Base-by-base conservation (phyloP, 257 asterid genomes). In the Nicotiana tomentosiformis region DNA sequence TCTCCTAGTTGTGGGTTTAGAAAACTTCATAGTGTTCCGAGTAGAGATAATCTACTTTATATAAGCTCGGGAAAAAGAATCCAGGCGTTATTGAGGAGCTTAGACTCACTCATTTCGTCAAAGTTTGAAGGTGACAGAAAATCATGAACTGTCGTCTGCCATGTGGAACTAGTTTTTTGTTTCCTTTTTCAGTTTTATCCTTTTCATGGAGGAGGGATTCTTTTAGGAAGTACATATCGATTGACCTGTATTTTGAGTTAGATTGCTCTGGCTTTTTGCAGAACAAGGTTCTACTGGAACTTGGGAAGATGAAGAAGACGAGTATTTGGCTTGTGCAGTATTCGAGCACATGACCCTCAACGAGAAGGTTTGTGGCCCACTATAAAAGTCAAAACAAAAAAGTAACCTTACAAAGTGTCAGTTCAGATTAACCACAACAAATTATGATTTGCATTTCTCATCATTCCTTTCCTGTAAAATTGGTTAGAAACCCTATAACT, bases 251-350 rank as follows among this genome's bases (percentile, higher is more conserved):
- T 66, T 87, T 77, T 35, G 84, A 83, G 88, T 82, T 85, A 60
- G 56, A 84, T 86, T 86, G 80, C 79, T 84, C 67, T 83, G 85
- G 78, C 82, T 84, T 78, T 72, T 86, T 80, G 89, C 93, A 92
- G 97, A 88, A 77, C 80, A 88, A 46, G 91, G 85, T 78, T 79
- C 10, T 66, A 68, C 80, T 83, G 53, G 51, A 74, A 85, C 90
- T 77, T 94, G 97, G 97, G 98, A 94, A 83, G 97, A 96, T 83
- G 98, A 92, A 87, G 97, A 96, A 91, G 98, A 96, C 65, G 96
- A 94, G 66, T 93, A 92, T 88, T 87, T 96, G 89, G 91, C 99
- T 83, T 91, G 87, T 82, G 84, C 88, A 78, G 96, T 93, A 32
- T 93, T 90, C 58, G 89, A 93, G 83, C 93, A 94, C 88, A 93